Evolutionary conservation across 768 basidiomycete species (phyloP).

Genomic region (Lactarius trivialis): DNA sequence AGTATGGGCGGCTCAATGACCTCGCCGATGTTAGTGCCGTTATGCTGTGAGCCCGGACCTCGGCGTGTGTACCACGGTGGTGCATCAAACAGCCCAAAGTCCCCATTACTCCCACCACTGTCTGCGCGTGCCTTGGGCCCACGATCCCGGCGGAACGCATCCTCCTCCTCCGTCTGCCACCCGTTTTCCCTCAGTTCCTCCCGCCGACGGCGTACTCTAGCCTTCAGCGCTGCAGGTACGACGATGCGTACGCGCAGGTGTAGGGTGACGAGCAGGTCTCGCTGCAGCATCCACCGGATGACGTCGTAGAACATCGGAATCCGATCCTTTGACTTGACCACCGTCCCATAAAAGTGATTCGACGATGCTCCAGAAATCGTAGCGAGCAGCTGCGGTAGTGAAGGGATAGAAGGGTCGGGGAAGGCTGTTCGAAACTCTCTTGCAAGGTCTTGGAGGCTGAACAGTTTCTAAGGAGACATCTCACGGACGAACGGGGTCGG

Average conservation of each 20-base stretch:
- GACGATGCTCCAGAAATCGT: slow-evolving; percentile 64
- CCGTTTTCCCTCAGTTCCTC: slow-evolving; percentile 33
- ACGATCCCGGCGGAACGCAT: slow-evolving; percentile 2
- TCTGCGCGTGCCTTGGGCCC: slow-evolving; percentile 4
- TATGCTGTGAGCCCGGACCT: slow-evolving; percentile 34
- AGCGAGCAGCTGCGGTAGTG: slow-evolving; percentile 68
- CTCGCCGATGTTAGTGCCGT: slow-evolving; percentile 26
- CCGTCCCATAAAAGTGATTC: slow-evolving; percentile 74
- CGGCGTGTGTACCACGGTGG: slow-evolving; percentile 39
- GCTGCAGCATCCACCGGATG: slow-evolving; percentile 85
- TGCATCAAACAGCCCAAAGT: slow-evolving; percentile 14
- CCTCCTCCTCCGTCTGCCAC: slow-evolving; percentile 28
- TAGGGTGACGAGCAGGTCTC: slow-evolving; percentile 76
- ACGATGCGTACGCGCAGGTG: slow-evolving; percentile 83
- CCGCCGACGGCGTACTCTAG: slow-evolving; percentile 43
- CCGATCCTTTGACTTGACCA: slow-evolving; percentile 61
- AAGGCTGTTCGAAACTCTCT: slow-evolving; percentile 59
- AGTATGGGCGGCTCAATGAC: slow-evolving; percentile 28
- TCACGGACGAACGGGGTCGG: slow-evolving; percentile 4
- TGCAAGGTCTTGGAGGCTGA: slow-evolving; percentile 50
- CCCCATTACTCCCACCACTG: slow-evolving; percentile 9
- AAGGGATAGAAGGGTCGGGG: slow-evolving; percentile 49
- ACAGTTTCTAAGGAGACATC: slow-evolving; percentile 17
- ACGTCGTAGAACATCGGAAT: slow-evolving; percentile 73
- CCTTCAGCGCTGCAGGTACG: slow-evolving; percentile 70